Evolutionary conservation across 192 early-diverging fungal genomes (phyloP).

Genomic region (Coemansia furcata): DNA sequence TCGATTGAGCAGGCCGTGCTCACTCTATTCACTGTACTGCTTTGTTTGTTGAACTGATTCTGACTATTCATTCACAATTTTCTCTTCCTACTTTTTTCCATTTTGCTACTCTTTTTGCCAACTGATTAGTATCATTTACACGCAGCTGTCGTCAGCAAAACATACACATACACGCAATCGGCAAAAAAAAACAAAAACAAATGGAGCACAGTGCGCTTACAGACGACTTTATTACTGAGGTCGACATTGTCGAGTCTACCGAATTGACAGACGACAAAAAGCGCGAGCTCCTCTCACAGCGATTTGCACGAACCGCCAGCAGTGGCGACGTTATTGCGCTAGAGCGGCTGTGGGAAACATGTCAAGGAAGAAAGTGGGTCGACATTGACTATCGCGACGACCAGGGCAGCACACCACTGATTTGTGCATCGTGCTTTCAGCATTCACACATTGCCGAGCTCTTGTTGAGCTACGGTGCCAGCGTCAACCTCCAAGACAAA

Average conservation of each 20-base stretch:
- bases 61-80: background rate
- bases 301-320: constrained; percentile 68
- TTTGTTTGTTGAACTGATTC: constrained; percentile 1
- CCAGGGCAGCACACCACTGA: constrained; percentile 82
- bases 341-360: constrained; percentile 59
- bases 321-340: constrained; percentile 71
- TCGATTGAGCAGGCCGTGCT: background rate
- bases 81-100: background rate
- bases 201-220: constrained; percentile 24
- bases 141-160: constrained; percentile 1
- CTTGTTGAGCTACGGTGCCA: constrained; percentile 71
- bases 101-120: background rate
- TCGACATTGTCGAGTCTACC: constrained; percentile 40
- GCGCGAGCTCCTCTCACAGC: constrained; percentile 57
- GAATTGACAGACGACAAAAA: constrained; percentile 55
- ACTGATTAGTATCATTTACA: background rate
- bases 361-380: constrained; percentile 56
- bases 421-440: constrained; percentile 88
- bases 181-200: background rate
- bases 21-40: background rate
- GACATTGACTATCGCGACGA: constrained; percentile 81
- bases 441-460: constrained; percentile 67
- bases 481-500: constrained; percentile 76
- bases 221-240: constrained; percentile 37
- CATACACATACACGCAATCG: background rate